Base-by-base conservation (phyloP, 1,139 yeast species). In the Suhomyces bolitotheri region DNA sequence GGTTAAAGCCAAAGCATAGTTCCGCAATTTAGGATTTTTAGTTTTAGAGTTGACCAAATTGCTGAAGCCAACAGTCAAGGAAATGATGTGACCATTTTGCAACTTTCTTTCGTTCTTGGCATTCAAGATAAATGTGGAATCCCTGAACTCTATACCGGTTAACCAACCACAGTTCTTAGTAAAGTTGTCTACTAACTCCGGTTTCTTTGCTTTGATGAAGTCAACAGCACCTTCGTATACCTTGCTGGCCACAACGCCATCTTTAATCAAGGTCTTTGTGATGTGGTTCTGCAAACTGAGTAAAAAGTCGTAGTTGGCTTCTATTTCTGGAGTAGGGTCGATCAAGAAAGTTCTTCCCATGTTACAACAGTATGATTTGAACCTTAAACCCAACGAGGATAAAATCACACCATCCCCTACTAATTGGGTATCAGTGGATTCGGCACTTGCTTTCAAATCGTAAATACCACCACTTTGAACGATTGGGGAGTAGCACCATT, bases 401-500 rank as follows among this genome's bases (percentile, higher is more conserved):
- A 89, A 64, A 34, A 92, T 89, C 24, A 87, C 89, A 13, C 96
- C 95, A 26, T 84, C 84, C 9, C 85, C 84, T 27, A 74, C 74
- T 40, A 90, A 71, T 46, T 72, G 74, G 34, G 78, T 77, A 42
- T 80, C 76, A 36, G 77, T 76, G 0, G 95, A 82, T 46, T 81
- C 76, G 1, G 96, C 96, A 45, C 94, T 82, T 29, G 95, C 94
- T 51, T 76, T 82, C 54, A 90, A 70, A 58, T 89, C 96, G 55
- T 81, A 90, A 36, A 80, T 80, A 28, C 88, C 89, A 35, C 95
- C 95, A 50, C 95, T 83, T 62, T 90, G 96, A 40, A 92, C 75
- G 39, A 88, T 85, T 20, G 98, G 97, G 31, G 89, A 80, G 60
- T 88, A 89, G 50, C 96, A 86, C 97, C 97, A 92, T 60, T 92